Evolutionary conservation across 352 stramenopile species (phyloP).

Genomic region (Blastocystis sp.): DNA sequence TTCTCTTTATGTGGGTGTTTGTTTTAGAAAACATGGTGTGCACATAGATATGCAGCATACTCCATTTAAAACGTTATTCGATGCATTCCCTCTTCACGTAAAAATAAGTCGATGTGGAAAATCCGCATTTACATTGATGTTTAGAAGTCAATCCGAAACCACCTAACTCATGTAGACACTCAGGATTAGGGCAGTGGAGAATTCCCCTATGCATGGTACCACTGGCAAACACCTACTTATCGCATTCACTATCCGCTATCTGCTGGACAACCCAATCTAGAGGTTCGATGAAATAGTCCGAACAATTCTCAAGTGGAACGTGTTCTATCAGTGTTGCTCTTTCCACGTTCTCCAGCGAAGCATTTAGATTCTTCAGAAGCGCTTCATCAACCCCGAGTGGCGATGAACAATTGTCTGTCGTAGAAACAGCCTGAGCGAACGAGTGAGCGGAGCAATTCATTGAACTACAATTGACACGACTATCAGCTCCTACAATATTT

Average conservation of each 20-base stretch:
- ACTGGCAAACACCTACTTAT: background rate
- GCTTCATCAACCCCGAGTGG: background rate
- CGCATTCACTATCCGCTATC: background rate
- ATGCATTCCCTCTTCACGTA: background rate
- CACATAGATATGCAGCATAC: background rate
- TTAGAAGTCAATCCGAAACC: background rate
- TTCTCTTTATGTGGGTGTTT: constrained; percentile 7
- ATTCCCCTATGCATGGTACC: background rate
- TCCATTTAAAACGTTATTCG: background rate
- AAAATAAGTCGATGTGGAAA: background rate
- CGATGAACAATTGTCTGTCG: background rate
- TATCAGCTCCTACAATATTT: no score
- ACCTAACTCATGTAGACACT: background rate
- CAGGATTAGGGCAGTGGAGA: background rate
- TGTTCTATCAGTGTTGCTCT: background rate
- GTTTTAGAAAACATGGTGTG: background rate
- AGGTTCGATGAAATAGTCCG: background rate
- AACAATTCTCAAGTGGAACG: background rate
- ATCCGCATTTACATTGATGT: background rate
- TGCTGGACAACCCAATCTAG: background rate
- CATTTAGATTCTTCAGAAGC: background rate
- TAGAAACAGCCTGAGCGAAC: background rate
- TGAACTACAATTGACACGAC: no score
- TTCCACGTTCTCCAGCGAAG: background rate
- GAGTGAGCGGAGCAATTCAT: background rate